Conservation (phyloP, 2,329 filamentous ascomycete species). For the Phaeosphaeria sp. region DNA sequence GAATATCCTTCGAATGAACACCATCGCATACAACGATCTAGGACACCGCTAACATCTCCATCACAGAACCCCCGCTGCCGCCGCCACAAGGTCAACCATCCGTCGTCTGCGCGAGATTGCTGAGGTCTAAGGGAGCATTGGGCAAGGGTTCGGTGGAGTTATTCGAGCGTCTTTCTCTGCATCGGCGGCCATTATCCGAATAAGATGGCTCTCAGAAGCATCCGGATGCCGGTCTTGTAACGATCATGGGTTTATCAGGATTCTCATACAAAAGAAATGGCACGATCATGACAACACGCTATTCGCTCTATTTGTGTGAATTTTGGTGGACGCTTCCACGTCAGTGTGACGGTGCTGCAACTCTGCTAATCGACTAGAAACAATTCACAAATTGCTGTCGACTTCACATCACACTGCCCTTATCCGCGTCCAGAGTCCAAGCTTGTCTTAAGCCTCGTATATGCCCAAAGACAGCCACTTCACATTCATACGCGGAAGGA, state of each 20-base stretch:
- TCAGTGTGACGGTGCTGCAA: background rate
- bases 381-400: no score
- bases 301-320: background rate
- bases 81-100: slow-evolving; percentile 94
- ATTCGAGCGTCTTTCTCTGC: slow-evolving; percentile 44
- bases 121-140: slow-evolving; percentile 73
- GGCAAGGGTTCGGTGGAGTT: slow-evolving; percentile 43
- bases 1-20: background rate
- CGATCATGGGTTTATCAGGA: slow-evolving; percentile 44
- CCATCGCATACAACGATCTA: background rate
- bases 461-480: no score
- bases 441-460: no score
- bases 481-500: no score
- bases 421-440: no score
- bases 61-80: slow-evolving; percentile 84
- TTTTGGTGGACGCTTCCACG: background rate
- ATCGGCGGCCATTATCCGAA: slow-evolving; percentile 38
- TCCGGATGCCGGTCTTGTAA: slow-evolving; percentile 44
- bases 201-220: slow-evolving; percentile 37
- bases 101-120: slow-evolving; percentile 96
- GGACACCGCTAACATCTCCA: slow-evolving; percentile 31
- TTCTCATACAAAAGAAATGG: slow-evolving; percentile 43
- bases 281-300: slow-evolving; percentile 38
- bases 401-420: no score
- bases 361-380: no score